Percentiles rank a stretch among this genome's conserved stretches.
Evolutionary conservation across 225 moss, liverwort and hornwort species (phyloP).

Genomic region (Neckera pumila): DNA sequence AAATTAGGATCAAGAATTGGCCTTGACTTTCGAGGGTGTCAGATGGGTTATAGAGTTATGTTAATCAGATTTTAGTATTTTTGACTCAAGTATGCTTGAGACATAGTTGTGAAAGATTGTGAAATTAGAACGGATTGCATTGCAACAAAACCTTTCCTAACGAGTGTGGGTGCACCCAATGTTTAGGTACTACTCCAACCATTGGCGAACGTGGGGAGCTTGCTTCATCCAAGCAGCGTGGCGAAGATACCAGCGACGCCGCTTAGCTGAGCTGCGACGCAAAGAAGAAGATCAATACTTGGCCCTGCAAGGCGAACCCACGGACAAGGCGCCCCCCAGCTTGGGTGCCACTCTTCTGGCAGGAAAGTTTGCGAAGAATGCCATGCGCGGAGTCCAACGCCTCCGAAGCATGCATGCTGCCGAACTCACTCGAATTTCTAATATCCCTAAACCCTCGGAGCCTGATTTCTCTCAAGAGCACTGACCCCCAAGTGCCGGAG

Average conservation of each 20-base stretch:
- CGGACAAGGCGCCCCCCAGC: background rate
- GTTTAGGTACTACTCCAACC: slow-evolving; percentile 40
- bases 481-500: background rate
- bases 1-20: background rate
- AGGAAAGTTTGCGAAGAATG: slow-evolving; percentile 20
- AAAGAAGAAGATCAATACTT: slow-evolving; percentile 22
- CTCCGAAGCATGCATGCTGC: slow-evolving; percentile 43
- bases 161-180: background rate
- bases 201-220: slow-evolving; percentile 67
- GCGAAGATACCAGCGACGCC: slow-evolving; percentile 34
- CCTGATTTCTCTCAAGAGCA: slow-evolving; percentile 47
- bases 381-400: slow-evolving; percentile 41
- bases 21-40: background rate
- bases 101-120: too few relatives aligned
- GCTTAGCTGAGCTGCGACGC: slow-evolving; percentile 24
- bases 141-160: background rate
- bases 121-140: background rate
- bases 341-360: slow-evolving; percentile 19
- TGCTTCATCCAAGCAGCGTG: slow-evolving; percentile 53
- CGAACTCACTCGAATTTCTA: slow-evolving; percentile 23
- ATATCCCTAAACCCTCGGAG: slow-evolving; percentile 39
- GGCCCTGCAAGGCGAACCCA: background rate
- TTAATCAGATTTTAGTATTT: background rate
- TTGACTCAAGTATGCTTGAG: background rate
- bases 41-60: too few relatives aligned